Evolutionary conservation across 306 rosid species (phyloP).

Genomic region (Castanospermum australe): DNA sequence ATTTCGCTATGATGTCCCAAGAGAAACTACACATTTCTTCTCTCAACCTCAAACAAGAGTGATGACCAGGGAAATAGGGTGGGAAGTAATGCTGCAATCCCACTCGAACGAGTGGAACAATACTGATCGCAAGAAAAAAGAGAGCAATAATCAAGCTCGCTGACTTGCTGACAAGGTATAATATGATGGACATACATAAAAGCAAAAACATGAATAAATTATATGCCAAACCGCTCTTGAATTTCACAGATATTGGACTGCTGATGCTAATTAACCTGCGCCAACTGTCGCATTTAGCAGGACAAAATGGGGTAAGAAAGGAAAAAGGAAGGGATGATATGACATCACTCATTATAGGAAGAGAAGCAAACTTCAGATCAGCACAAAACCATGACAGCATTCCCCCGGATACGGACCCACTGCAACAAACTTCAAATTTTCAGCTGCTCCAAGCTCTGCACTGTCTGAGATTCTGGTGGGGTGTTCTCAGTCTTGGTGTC

Average conservation of each 20-base stretch:
- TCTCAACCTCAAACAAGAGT: neutral
- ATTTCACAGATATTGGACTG: slow-evolving; percentile 45
- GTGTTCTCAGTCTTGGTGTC: slow-evolving; percentile 32
- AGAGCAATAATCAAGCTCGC: slow-evolving; percentile 15
- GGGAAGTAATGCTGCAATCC: neutral
- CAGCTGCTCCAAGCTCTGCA: slow-evolving; percentile 57
- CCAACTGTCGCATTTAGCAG: slow-evolving; percentile 56
- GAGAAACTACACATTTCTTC: neutral
- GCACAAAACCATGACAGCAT: slow-evolving; percentile 58
- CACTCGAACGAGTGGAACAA: neutral
- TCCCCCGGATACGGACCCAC: slow-evolving; percentile 39
- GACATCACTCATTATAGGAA: slow-evolving; percentile 53
- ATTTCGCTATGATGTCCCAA: neutral
- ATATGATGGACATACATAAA: slow-evolving; percentile 26
- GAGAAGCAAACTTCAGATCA: slow-evolving; percentile 44
- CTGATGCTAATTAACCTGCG: slow-evolving; percentile 66
- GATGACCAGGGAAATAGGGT: neutral
- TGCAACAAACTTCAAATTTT: slow-evolving; percentile 56
- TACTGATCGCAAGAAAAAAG: neutral
- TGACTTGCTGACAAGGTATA: slow-evolving; percentile 8
- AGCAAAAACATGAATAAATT: slow-evolving; percentile 25
- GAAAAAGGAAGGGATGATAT: slow-evolving; percentile 35
- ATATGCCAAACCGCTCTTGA: slow-evolving; percentile 42
- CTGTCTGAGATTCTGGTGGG: slow-evolving; percentile 43
- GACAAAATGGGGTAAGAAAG: slow-evolving; percentile 47